Conservation (phyloP, 129 eudicot species). For the Flaveria sonorensis region DNA sequence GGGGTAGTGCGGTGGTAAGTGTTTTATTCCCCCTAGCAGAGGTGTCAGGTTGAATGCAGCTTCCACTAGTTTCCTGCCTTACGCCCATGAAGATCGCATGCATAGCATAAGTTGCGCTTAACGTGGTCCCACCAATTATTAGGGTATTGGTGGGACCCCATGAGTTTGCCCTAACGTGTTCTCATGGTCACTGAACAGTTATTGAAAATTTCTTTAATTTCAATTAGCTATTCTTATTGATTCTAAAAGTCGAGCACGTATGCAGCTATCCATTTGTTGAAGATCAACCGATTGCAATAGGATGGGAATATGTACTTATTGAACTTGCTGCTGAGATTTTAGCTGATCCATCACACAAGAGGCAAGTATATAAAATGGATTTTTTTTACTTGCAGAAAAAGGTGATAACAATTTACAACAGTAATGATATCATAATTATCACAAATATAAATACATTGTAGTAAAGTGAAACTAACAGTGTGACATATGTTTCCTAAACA, state of each 20-base stretch:
- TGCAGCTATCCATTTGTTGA: conserved; percentile 84
- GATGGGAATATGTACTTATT: conserved; percentile 74
- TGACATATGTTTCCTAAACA: neutral
- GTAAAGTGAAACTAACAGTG: neutral
- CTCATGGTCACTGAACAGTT: neutral
- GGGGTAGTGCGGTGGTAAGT: neutral
- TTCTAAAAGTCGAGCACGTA: neutral
- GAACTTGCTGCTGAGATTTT: conserved; percentile 76
- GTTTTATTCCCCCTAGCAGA: neutral
- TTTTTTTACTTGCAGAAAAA: conserved; percentile 7
- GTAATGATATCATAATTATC: neutral
- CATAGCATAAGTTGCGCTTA: neutral
- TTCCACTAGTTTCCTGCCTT: neutral
- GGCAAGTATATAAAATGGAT: conserved; percentile 36
- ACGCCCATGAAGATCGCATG: neutral
- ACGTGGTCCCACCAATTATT: neutral
- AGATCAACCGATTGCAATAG: conserved; percentile 74
- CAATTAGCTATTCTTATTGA: conserved; percentile 2
- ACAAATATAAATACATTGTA: neutral
- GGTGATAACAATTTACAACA: neutral
- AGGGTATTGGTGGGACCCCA: neutral
- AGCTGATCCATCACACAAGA: conserved; percentile 65
- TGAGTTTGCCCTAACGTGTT: neutral
- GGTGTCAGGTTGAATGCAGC: neutral
- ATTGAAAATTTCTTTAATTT: neutral